Base-by-base conservation (phyloP, 2,329 filamentous ascomycete species). In the Amylocarpus encephaloides region DNA sequence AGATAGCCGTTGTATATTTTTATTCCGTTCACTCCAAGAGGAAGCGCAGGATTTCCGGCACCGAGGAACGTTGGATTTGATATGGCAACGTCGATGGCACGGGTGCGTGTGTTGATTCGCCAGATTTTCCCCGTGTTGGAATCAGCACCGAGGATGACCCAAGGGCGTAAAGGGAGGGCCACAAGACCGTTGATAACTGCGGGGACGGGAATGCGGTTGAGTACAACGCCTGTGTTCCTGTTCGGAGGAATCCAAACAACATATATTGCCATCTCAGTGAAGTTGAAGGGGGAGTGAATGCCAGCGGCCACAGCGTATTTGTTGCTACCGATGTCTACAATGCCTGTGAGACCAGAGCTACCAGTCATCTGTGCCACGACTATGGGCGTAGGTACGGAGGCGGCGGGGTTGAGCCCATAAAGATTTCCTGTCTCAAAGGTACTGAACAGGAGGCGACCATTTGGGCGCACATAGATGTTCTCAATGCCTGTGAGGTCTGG, bases 21-120 rank as follows among this genome's bases (percentile, higher is more conserved):
- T 13, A 35, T 16, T 16, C 46, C 46, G 26, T 48, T 48, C n/a
- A 42, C 19, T 34, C 39, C 46, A 13, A 42, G 9, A 6, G n/a
- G 19, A 13, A 41, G 6, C 6, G 29, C 10, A 4, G 13, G n/a
- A 19, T n/a, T 18, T 15, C 34, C 19, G 13, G 45, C 34, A 10
- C 16, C 10, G 16, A 38, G 10, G 10, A 47, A n/a, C 12, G 41
- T 22, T 2, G 19, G 18, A 18, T 48, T 38, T 7, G 13, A 19
- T 16, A 48, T 9, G 7, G 22, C 32, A 12, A 48, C 39, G 11
- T 36, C 33, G 12, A 35, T 13, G 1, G 13, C 26, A 5, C 43
- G 13, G 26, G 15, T 36, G 12, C 29, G 43, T 12, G 32, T 46
- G 32, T 46, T 30, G 16, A 46, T 26, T 34, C 43, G 43, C 13